Evolutionary conservation across 176 grass and related monocot genomes (phyloP).

Genomic region (Ampelocalamus luodianensis): DNA sequence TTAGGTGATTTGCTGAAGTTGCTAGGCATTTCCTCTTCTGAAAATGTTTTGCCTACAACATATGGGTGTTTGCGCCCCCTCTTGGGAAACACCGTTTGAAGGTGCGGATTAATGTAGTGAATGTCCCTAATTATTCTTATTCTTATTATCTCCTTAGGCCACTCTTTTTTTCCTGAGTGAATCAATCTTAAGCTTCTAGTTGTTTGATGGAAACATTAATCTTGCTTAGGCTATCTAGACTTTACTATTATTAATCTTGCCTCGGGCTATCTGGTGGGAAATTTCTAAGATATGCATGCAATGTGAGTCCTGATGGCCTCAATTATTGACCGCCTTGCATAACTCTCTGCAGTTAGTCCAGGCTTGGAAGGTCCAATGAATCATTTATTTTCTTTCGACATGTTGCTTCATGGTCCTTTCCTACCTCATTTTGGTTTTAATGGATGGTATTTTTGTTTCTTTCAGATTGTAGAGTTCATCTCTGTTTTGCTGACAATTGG

Average conservation of each 20-base stretch:
- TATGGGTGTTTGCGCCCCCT: slow-evolving; percentile 73
- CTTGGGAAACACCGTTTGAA: slow-evolving; percentile 87
- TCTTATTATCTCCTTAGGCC: background rate
- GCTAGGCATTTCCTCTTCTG: slow-evolving; percentile 57
- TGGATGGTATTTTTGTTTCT: slow-evolving; percentile 33
- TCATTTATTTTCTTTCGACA: slow-evolving; percentile 17
- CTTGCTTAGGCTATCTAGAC: slow-evolving; percentile 9
- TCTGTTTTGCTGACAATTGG: slow-evolving; percentile 82
- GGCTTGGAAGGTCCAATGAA: slow-evolving; percentile 28
- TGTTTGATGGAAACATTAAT: slow-evolving; percentile 29
- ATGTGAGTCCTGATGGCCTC: slow-evolving; percentile 22
- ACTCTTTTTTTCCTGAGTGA: background rate
- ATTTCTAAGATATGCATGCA: slow-evolving; percentile 20
- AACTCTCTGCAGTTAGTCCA: slow-evolving; percentile 29
- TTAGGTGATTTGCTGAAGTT: slow-evolving; percentile 79
- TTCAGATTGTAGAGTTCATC: slow-evolving; percentile 88
- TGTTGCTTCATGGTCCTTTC: slow-evolving; percentile 1
- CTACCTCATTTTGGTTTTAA: slow-evolving; percentile 27
- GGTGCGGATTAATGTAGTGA: slow-evolving; percentile 38
- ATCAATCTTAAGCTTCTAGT: background rate
- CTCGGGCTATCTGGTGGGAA: background rate
- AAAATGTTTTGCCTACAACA: slow-evolving; percentile 64
- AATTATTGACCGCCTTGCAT: slow-evolving; percentile 12
- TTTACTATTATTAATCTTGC: slow-evolving; percentile 28
- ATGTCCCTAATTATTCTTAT: background rate